phyloP scores from a whole-genome alignment of 306 rosid species.

The Fragaria vesca region DNA sequence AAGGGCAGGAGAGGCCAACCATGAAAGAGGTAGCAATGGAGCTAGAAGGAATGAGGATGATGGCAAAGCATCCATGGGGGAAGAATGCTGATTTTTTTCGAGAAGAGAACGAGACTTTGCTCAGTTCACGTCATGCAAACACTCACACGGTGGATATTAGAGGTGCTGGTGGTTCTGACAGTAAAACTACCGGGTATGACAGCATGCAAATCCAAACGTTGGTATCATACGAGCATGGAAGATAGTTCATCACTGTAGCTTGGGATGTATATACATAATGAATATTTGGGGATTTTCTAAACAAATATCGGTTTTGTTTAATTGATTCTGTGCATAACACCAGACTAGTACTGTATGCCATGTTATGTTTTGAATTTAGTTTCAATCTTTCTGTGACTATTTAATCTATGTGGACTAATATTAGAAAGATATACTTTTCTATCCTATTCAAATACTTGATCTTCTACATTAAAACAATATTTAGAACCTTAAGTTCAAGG shows the following conservation, averaged over 20 bases:
- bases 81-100: neutral
- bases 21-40: conserved; percentile 22
- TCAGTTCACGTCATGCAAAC: neutral
- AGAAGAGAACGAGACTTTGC: neutral
- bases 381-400: too few species aligned
- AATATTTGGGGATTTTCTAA: neutral
- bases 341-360: neutral
- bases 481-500: neutral
- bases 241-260: too few species aligned
- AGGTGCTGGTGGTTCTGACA: neutral
- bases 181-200: neutral
- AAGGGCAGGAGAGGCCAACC: conserved; percentile 11
- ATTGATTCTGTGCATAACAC: neutral
- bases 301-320: neutral
- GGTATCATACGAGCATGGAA: neutral
- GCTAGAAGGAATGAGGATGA: conserved; percentile 9
- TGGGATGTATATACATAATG: neutral
- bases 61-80: neutral
- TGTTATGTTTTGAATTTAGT: too few species aligned
- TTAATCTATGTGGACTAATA: too few species aligned
- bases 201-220: conserved; percentile 18
- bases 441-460: neutral
- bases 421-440: too few species aligned
- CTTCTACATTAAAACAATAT: neutral
- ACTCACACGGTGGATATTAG: neutral